Base-by-base conservation (phyloP, 441 rosid species). In the Hura crepitans region DNA sequence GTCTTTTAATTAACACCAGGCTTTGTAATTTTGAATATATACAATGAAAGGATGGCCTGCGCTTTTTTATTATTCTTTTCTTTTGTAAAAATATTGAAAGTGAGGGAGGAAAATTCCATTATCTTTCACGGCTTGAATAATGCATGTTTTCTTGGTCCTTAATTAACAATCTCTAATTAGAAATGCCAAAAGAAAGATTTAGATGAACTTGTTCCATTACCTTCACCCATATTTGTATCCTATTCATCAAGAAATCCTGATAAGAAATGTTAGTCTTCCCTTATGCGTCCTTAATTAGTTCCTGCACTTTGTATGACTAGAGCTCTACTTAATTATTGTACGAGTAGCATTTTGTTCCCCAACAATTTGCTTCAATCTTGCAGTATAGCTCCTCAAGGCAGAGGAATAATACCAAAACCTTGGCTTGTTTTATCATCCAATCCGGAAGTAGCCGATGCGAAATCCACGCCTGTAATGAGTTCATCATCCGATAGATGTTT, bases 391-490 rank as follows among this genome's bases (percentile, higher is more conserved):
- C 54, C 75, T 81, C 50, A 88, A 83, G 80, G 68, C 69, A 88
- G 50, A 0, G 83, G 60, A 57, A 85, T 77, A 27, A 68, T 76
- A 15, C 55, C 28, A 0, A 86, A 64, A 1, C 23, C n/a, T 20
- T 6, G n/a, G 1, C 74, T 49, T 30, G 94, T 90, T 25, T 65
- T 43, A 23, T 84, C 86, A 70, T 90, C 94, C 28, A 72, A 77
- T 18, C 91, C 92, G 5, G 87, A 63, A 4, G 83, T 86, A 0
- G 80, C 82, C 0, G 92, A 89, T 0, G 92, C 97, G 22, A 91
- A 90, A 51, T 81, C 74, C 18, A 85, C 89, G 0, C 91, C 96
- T 5, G 85, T 78, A 14, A 72, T 27, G 8, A 86, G 72, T 0
- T 84, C 89, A 3, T 49, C 18, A 5, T 77, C 69, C 0, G 83